Conservation (phyloP, 208 protist species). For the Trichomonas tenax region DNA sequence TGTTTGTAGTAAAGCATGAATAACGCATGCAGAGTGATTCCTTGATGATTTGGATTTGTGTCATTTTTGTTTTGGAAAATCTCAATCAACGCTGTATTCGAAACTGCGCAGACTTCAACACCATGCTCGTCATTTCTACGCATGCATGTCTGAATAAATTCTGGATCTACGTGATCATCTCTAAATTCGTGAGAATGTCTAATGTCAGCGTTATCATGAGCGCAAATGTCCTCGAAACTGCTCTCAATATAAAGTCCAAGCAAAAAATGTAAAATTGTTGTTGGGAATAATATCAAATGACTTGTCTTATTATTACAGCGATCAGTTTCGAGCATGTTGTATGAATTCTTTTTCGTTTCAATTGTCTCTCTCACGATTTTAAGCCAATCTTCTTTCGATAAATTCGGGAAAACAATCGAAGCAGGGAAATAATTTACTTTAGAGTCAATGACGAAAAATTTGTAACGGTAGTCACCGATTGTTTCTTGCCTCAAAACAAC, state of each 20-base stretch:
- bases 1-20: neutral
- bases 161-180: neutral
- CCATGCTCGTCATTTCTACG: neutral
- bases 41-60: neutral
- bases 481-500: neutral
- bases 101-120: neutral
- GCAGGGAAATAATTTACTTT: neutral
- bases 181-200: neutral
- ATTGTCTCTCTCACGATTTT: neutral
- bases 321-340: neutral
- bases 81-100: neutral
- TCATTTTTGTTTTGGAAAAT: neutral
- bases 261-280: neutral
- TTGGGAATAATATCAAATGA: neutral
- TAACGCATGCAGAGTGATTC: neutral
- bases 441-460: neutral
- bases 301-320: neutral
- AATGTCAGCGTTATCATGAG: neutral
- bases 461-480: neutral
- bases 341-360: neutral
- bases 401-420: neutral
- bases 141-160: neutral
- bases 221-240: neutral
- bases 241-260: neutral
- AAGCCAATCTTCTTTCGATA: neutral